phyloP scores from a whole-genome alignment of 306 rosid species.

The barrel medic (Medicago truncatula) region MtrunA17r5.0-ANR NC_053044.1:54677501-54678000 shows the following conservation, averaged over 20 bases:
- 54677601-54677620: conserved; percentile 80
- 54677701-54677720: conserved; percentile 90
- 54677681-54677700: conserved; percentile 96
- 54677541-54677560: conserved; percentile 86
- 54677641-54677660: conserved; percentile 78
- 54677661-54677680: conserved; percentile 93
- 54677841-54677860: conserved; percentile 40
- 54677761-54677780: conserved; percentile 86
- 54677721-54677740: conserved; percentile 86
- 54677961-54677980: conserved; percentile 41
- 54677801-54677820: conserved; percentile 44
- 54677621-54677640: conserved; percentile 74
- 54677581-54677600: conserved; percentile 84
- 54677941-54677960: conserved; percentile 33
- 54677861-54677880: conserved; percentile 53
- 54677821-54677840: conserved; percentile 38
- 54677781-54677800: conserved; percentile 94
- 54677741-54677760: conserved; percentile 83
- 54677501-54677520: conserved; percentile 88
- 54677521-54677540: conserved; percentile 93
- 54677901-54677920: conserved; percentile 45
- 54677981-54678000: conserved; percentile 38
- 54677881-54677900: conserved; percentile 45
- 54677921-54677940: conserved; percentile 32
- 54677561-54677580: conserved; percentile 67